Conservation (phyloP, 441 rosid genomes). For the Eruca vesicaria region DNA sequence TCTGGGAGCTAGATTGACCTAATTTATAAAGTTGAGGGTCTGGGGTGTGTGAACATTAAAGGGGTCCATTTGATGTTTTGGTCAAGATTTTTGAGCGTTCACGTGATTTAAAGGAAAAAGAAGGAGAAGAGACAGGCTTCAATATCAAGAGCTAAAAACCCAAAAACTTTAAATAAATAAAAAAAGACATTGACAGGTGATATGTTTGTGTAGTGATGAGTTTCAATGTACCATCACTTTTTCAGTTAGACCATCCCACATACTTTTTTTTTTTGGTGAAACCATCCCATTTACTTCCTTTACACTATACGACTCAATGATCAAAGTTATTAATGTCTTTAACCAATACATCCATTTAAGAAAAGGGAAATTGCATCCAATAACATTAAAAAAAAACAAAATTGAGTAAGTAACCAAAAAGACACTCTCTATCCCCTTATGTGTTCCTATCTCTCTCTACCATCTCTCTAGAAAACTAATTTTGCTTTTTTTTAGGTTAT, state of each 20-base stretch:
- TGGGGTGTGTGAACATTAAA: slow-evolving; percentile 23
- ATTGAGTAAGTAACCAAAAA: no score
- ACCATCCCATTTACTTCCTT: slow-evolving; percentile 28
- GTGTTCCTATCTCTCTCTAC: no score
- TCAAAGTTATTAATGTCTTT: slow-evolving; percentile 5
- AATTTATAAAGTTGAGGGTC: slow-evolving; percentile 17
- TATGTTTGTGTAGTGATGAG: slow-evolving; percentile 32
- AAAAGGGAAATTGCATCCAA: no score
- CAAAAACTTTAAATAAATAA: slow-evolving; percentile 16
- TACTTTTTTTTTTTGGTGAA: slow-evolving; percentile 20
- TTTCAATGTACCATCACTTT: slow-evolving; percentile 28
- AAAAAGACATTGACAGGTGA: slow-evolving; percentile 31
- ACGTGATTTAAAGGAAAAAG: slow-evolving; percentile 21
- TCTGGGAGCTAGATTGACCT: slow-evolving; percentile 22
- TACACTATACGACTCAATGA: slow-evolving; percentile 21
- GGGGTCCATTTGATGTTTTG: slow-evolving; percentile 29
- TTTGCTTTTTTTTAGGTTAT: no score
- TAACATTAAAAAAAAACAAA: no score
- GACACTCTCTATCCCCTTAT: no score
- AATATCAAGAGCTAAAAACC: slow-evolving; percentile 27
- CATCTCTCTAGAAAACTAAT: no score
- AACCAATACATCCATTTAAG: background rate
- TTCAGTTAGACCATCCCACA: slow-evolving; percentile 29
- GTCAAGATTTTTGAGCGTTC: slow-evolving; percentile 28
- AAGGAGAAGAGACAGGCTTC: slow-evolving; percentile 29